Conservation (phyloP, 345 rosid genomes). For the Barbarea vulgaris region DNA sequence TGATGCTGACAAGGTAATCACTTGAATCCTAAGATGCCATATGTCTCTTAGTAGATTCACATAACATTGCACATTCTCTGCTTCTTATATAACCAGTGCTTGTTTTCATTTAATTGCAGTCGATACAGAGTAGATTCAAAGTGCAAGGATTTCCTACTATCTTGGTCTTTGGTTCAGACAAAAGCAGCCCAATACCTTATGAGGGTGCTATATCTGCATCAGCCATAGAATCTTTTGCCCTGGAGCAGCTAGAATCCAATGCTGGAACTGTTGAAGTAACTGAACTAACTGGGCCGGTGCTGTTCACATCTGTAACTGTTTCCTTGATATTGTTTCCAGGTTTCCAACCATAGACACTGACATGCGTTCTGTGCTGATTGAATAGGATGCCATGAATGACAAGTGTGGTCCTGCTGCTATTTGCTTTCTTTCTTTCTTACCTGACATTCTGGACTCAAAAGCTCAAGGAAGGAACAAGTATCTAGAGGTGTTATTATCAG, state of each 20-base stretch:
- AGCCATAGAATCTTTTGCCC: constrained; percentile 87
- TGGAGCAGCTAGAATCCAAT: constrained; percentile 81
- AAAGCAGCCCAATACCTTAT: constrained; percentile 74
- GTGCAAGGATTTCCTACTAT: constrained; percentile 98
- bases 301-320: not conserved
- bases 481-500: constrained; percentile 68
- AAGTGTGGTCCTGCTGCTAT: constrained; percentile 94
- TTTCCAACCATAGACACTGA: constrained; percentile 6
- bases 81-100: not conserved
- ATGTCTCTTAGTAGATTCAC: too few relatives aligned
- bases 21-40: not conserved
- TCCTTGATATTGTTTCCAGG: not conserved
- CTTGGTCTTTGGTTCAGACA: constrained; percentile 89
- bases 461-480: constrained; percentile 95
- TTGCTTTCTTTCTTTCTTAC: constrained; percentile 92
- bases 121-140: constrained; percentile 87
- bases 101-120: constrained; percentile 49
- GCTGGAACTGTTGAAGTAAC: constrained; percentile 85
- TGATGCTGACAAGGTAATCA: constrained; percentile 75
- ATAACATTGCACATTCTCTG: not conserved
- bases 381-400: constrained; percentile 81
- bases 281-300: constrained; percentile 80
- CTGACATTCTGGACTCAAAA: constrained; percentile 93
- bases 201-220: constrained; percentile 94
- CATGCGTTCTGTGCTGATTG: not conserved